phyloP scores from a whole-genome alignment of 345 rosid species.

The Streptanthus diversifolius region DNA sequence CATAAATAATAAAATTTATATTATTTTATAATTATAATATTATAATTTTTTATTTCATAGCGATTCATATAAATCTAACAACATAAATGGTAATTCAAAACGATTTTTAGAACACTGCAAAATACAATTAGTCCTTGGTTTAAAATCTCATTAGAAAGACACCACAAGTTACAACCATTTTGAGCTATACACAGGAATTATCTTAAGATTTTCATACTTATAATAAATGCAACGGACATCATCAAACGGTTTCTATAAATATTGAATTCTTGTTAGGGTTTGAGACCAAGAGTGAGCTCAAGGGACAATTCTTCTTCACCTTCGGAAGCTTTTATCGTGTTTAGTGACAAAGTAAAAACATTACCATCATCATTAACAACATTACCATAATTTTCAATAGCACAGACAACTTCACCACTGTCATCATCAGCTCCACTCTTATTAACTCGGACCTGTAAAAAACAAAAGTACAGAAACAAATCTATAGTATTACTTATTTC shows the following conservation, averaged over 20 bases:
- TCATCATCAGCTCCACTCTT: conserved; percentile 14
- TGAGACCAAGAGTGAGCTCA: conserved; percentile 31
- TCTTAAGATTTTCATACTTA: no score
- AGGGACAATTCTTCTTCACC: conserved; percentile 21
- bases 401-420: background rate
- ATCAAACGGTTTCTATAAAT: background rate
- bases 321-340: conserved; percentile 1
- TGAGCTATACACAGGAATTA: background rate
- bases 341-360: conserved; percentile 14
- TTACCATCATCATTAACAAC: background rate
- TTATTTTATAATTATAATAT: no score
- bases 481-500: background rate
- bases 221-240: no score
- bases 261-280: background rate
- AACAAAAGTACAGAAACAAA: background rate
- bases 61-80: no score
- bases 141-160: no score
- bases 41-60: no score
- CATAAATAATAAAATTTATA: no score
- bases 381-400: background rate
- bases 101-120: no score
- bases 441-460: conserved; percentile 11
- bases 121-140: no score
- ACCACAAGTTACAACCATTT: no score
- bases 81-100: no score